Evolutionary conservation across 2,329 filamentous ascomycete genomes (phyloP).

Genomic region (Pyricularia sp.): DNA sequence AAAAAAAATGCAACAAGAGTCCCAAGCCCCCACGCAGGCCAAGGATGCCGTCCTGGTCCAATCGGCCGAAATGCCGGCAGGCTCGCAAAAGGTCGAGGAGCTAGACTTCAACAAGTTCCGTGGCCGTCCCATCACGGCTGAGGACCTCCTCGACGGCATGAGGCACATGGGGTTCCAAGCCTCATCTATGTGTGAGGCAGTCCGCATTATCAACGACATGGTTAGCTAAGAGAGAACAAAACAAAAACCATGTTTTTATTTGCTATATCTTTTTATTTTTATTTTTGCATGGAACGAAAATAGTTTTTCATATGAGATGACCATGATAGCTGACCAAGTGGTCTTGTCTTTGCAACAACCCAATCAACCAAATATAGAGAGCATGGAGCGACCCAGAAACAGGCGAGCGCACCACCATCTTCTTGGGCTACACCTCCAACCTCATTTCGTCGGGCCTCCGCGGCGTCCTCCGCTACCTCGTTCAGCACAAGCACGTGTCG

Average conservation of each 20-base stretch:
- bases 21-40: conserved; percentile 48
- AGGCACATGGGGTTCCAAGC: conserved; percentile 70
- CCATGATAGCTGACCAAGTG: conserved; percentile 5
- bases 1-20: conserved; percentile 18
- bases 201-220: conserved; percentile 93
- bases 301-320: neutral
- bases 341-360: conserved; percentile 2
- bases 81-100: conserved; percentile 74
- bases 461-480: conserved; percentile 84
- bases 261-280: neutral
- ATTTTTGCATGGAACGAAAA: neutral
- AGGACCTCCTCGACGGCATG: conserved; percentile 77
- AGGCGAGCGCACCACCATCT: conserved; percentile 77
- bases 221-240: conserved; percentile 37
- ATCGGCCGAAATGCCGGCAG: conserved; percentile 72
- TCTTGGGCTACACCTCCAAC: conserved; percentile 95
- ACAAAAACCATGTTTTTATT: neutral
- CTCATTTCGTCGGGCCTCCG: conserved; percentile 92
- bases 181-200: conserved; percentile 71
- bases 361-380: conserved; percentile 36
- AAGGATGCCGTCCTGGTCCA: conserved; percentile 77
- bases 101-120: conserved; percentile 84
- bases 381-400: conserved; percentile 75
- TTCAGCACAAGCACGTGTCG: conserved; percentile 85
- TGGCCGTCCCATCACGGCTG: conserved; percentile 67